Conservation (phyloP, 257 asterid species). For the Knoxia roxburghii region DNA sequence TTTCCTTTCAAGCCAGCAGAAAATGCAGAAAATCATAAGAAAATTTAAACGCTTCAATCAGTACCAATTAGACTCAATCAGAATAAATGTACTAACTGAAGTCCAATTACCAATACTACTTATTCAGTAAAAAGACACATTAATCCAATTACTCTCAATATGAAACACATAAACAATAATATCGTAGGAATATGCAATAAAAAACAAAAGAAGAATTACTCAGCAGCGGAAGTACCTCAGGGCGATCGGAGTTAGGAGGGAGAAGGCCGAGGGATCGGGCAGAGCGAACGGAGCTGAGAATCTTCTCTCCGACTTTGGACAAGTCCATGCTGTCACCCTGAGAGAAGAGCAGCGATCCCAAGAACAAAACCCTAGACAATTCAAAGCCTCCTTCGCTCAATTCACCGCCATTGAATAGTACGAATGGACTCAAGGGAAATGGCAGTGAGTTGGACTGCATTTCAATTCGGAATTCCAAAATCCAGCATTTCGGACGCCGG, state of each 20-base stretch:
- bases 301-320: conserved; percentile 96
- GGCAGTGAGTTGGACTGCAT: conserved; percentile 86
- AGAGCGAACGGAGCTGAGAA: conserved; percentile 95
- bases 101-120: neutral
- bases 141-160: neutral
- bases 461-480: conserved; percentile 44
- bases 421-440: conserved; percentile 70
- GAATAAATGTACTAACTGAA: neutral
- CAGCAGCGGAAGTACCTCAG: conserved; percentile 44
- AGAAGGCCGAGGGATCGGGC: conserved; percentile 95
- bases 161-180: neutral
- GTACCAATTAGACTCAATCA: neutral
- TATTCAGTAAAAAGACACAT: neutral
- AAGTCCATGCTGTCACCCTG: conserved; percentile 90
- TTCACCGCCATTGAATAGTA: conserved; percentile 72
- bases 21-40: neutral
- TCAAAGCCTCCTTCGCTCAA: conserved; percentile 79
- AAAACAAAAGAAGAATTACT: neutral
- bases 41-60: neutral
- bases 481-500: conserved; percentile 19
- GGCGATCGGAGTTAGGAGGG: conserved; percentile 71
- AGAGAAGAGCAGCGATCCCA: conserved; percentile 89
- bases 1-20: neutral
- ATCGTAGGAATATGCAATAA: no score
- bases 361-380: conserved; percentile 77